Conservation (phyloP, 1,139 yeast genomes). For the Geotrichum bryndzae region DNA sequence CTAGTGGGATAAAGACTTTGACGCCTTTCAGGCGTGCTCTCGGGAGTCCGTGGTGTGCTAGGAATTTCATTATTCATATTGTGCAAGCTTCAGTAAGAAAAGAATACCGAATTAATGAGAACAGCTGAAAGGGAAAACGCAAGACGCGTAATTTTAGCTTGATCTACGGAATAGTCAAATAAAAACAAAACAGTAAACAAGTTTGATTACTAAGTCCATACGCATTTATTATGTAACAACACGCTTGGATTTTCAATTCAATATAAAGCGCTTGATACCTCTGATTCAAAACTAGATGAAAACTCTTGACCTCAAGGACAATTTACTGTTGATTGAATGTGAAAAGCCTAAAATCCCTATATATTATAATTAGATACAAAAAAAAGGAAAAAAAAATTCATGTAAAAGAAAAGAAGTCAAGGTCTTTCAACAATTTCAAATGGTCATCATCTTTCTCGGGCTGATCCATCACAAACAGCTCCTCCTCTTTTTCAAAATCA, state of each 20-base stretch:
- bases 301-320: background rate
- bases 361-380: background rate
- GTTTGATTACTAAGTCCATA: background rate
- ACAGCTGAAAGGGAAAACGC: background rate
- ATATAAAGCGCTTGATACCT: background rate
- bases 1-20: background rate
- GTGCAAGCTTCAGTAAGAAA: background rate
- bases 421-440: slow-evolving; percentile 17
- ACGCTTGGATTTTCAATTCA: background rate
- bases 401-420: slow-evolving; percentile 16
- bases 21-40: background rate
- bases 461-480: slow-evolving; percentile 15
- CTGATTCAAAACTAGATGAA: background rate
- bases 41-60: slow-evolving; percentile 11
- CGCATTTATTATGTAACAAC: background rate
- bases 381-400: background rate
- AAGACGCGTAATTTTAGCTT: background rate
- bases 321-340: background rate
- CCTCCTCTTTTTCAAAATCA: slow-evolving; percentile 14
- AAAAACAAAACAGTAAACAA: background rate
- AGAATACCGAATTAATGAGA: background rate
- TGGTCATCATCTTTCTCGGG: slow-evolving; percentile 16
- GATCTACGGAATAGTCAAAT: background rate
- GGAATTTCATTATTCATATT: background rate
- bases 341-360: background rate